phyloP scores from a whole-genome alignment of 495 filamentous ascomycete genomes.

The Penicillium herquei region DNA sequence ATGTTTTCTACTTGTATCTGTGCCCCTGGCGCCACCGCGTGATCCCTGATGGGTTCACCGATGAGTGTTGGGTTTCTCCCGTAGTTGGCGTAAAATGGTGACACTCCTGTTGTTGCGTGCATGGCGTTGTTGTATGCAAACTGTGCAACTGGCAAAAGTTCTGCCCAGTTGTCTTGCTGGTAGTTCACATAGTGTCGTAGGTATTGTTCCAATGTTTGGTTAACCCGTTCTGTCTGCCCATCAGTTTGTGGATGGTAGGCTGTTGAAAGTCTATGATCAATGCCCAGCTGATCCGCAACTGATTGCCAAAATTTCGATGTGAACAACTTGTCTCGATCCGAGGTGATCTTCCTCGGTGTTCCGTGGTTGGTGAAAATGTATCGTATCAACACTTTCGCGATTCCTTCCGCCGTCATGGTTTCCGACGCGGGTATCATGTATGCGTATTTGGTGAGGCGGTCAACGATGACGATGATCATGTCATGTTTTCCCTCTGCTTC shows the following conservation, averaged over 20 bases:
- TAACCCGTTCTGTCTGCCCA: constrained; percentile 26
- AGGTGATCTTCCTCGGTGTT: not conserved
- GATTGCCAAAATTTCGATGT: not conserved
- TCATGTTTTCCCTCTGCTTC: not conserved
- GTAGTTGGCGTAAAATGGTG: constrained; percentile 20
- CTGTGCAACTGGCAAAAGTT: constrained; percentile 22
- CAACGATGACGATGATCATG: constrained; percentile 6
- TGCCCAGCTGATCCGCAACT: not conserved
- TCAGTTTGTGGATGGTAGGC: constrained; percentile 29
- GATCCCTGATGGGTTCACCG: not conserved
- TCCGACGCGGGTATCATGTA: too few relatives aligned
- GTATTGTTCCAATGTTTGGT: constrained; percentile 20
- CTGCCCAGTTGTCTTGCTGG: constrained; percentile 28
- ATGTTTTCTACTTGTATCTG: not conserved
- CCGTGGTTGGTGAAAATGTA: not conserved
- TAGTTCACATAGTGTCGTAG: constrained; percentile 26
- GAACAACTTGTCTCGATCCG: constrained; percentile 1
- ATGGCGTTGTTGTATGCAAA: constrained; percentile 25
- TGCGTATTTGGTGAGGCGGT: too few relatives aligned
- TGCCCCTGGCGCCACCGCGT: too few relatives aligned
- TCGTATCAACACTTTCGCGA: too few relatives aligned
- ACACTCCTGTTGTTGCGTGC: not conserved
- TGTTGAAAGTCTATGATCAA: constrained; percentile 15
- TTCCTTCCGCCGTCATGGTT: too few relatives aligned
- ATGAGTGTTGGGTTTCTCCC: constrained; percentile 2